Evolutionary conservation across 495 filamentous ascomycete genomes (phyloP), one percentile per base, ranked within the genome.

Genomic region (Aspergillus indologenus): DNA sequence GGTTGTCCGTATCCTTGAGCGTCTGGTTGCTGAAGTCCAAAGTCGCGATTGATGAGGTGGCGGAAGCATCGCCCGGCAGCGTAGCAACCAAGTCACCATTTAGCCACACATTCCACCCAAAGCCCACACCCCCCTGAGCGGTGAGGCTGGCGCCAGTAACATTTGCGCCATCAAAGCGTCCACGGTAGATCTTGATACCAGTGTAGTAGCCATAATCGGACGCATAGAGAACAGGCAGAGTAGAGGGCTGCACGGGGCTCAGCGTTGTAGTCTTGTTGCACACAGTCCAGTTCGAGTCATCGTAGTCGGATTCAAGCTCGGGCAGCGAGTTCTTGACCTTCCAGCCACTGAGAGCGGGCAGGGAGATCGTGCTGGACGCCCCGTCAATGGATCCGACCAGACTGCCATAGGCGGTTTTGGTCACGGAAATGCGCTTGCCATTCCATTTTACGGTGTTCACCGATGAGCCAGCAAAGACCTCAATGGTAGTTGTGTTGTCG

Each of bases 121-220:
- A 87, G 0, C 74, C 83, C 19, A 48, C 72, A 26, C 88, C 89
- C 40, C 89, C 88, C 64, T 81, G 76, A 0, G 82, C 81, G 15
- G 62, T 66, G 4, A 90, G 55, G 43, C 63, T 77, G 40, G 91
- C 61, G 17, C 59, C 70, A 0, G 61, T 67, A 58, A 90, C 87
- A 18, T 73, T 63, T 0, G 87, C 85, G 1, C 85, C 83, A 3
- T 68, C 74, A 66, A 91, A 92, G 63, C 85, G 79, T 40, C 87
- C 88, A 5, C 88, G 79, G 71, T 83, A 91, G 19, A 91, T 58
- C 0, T 89, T 66, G 11, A 77, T 79, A 19, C 88, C 87, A 0
- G 81, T 78, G 61, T 89, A 78, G 68, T 81, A 91, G 18, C 87
- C 86, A 60, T 92, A 90, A 66, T 90, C 89, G 51, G 77, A 80